phyloP scores from a whole-genome alignment of 2,329 filamentous ascomycete genomes.

The Botrytis paeoniae region DNA sequence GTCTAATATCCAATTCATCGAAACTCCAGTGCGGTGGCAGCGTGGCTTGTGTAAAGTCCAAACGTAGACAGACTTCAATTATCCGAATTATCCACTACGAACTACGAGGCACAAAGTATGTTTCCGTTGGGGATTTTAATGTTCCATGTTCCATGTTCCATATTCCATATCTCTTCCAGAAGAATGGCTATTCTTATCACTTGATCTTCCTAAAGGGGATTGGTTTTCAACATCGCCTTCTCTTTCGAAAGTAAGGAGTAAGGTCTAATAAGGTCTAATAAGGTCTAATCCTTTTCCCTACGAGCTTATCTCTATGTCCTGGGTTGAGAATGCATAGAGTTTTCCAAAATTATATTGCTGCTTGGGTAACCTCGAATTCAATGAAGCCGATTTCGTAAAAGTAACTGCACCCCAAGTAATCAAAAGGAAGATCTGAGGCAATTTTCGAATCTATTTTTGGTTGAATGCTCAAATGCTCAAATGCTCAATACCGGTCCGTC shows the following conservation, averaged over 20 bases:
- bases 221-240: not conserved
- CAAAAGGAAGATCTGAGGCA: not conserved
- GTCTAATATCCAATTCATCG: not conserved
- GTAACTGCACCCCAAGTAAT: not conserved
- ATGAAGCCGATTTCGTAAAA: not conserved
- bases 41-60: not conserved
- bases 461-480: not conserved
- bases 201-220: not conserved
- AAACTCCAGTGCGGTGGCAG: slow-evolving; percentile 2
- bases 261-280: not conserved
- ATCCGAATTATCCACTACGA: not conserved
- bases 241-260: not conserved
- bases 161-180: slow-evolving; percentile 10
- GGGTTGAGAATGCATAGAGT: too few species aligned
- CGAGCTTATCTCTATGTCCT: not conserved
- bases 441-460: not conserved
- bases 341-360: not conserved
- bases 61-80: not conserved
- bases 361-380: not conserved
- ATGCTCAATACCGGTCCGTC: not conserved
- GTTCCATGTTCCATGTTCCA: slow-evolving; percentile 6
- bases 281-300: not conserved
- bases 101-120: not conserved
- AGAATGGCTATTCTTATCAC: not conserved
- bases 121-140: not conserved